Percentiles rank a stretch among this genome's conserved stretches.
Evolutionary conservation across 768 basidiomycete genomes (phyloP).

Genomic region (Pulveroboletus sp.): DNA sequence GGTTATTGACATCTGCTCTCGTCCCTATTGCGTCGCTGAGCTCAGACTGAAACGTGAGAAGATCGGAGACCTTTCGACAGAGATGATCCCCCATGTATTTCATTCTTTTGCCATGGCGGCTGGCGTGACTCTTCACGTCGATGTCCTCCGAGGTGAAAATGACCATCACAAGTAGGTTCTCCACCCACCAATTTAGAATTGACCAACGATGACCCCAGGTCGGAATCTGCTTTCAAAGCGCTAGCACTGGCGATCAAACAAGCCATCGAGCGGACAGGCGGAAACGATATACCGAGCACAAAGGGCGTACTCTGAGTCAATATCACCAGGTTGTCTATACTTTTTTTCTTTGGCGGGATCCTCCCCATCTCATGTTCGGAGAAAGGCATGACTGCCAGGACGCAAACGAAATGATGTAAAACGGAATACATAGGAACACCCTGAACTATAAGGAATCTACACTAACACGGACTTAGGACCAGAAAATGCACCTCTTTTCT

Average conservation of each 20-base stretch:
- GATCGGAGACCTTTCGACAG: constrained; percentile 91
- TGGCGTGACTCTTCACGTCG: constrained; percentile 90
- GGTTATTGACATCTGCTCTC: constrained; percentile 97
- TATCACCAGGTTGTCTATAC: not conserved
- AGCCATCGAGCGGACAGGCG: constrained; percentile 88
- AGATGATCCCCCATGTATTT: constrained; percentile 98
- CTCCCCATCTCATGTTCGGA: not conserved
- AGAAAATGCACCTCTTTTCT: constrained; percentile 77
- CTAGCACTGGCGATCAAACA: constrained; percentile 91
- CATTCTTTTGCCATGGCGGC: constrained; percentile 98
- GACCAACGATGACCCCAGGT: constrained; percentile 43
- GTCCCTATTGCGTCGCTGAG: constrained; percentile 92
- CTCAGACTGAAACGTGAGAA: constrained; percentile 86
- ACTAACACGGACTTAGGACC: constrained; percentile 43
- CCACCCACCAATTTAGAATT: not conserved
- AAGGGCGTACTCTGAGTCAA: constrained; percentile 83
- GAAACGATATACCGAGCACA: constrained; percentile 90
- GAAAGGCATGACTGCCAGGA: not conserved
- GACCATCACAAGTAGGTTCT: constrained; percentile 90
- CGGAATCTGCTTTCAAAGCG: constrained; percentile 98
- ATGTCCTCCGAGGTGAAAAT: constrained; percentile 92
- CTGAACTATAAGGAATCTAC: constrained; percentile 6
- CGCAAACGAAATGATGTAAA: not conserved
- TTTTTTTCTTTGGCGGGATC: not conserved
- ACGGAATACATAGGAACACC: constrained; percentile 19